These are phyloP conservation scores for Podaxis sp. DNA, from an alignment of 768 basidiomycete genomes.

Conservation along the genomic window DNA sequence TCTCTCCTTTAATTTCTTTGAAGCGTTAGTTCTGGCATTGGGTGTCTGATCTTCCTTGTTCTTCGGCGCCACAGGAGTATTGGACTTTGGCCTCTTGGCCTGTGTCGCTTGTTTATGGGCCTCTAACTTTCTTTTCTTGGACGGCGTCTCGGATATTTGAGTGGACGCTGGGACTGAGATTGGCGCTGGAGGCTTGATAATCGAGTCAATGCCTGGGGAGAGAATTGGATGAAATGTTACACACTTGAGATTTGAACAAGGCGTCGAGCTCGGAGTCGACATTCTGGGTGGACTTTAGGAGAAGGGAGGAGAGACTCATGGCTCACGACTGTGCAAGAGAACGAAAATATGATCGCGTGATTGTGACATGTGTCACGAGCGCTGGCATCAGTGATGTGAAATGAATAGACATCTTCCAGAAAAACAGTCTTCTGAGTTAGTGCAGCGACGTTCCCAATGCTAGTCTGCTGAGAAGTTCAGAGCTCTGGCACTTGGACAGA, in stretches of 20 bases:
- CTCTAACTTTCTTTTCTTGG: slow-evolving; percentile 35
- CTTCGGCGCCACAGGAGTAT: slow-evolving; percentile 12
- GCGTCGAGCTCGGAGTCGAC: slow-evolving; percentile 65
- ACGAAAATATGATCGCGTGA: neutral
- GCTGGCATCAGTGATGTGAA: neutral
- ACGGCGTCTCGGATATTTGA: neutral
- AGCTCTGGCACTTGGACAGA: neutral
- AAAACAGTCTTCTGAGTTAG: neutral
- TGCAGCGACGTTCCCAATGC: neutral
- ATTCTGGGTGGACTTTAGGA: slow-evolving; percentile 39
- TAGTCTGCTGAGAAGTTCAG: neutral
- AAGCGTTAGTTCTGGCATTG: neutral
- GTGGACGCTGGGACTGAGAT: neutral
- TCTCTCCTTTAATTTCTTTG: slow-evolving; percentile 10
- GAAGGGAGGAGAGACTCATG: slow-evolving; percentile 60
- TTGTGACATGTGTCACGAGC: neutral
- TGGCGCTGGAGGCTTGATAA: slow-evolving; percentile 19
- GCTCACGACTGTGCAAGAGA: neutral
- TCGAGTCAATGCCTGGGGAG: neutral
- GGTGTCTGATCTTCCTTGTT: neutral
- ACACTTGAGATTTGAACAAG: slow-evolving; percentile 56
- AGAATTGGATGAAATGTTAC: slow-evolving; percentile 23
- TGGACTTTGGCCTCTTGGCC: slow-evolving; percentile 28
- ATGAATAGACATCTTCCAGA: neutral
- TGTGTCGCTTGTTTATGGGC: slow-evolving; percentile 16